Evolutionary conservation across 495 filamentous ascomycete species (phyloP).

Genomic region (Penicillium waksmanii): DNA sequence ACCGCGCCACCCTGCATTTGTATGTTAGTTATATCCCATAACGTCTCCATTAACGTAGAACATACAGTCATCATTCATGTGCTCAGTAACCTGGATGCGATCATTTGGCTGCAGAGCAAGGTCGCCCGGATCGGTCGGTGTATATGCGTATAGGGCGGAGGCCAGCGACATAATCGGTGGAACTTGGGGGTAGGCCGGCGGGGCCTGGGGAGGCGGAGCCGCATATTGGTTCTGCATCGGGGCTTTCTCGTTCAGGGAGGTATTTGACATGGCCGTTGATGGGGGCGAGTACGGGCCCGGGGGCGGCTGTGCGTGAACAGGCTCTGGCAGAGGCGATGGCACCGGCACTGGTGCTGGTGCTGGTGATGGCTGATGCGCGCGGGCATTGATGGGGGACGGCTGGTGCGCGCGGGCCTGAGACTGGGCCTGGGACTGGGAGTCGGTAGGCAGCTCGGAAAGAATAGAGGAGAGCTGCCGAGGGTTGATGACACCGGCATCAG

Average conservation of each 20-base stretch:
- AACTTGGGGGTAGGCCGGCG: conserved; percentile 56
- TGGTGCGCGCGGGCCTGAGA: conserved; percentile 8
- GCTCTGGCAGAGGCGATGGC: conserved; percentile 32
- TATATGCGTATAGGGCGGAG: conserved; percentile 84
- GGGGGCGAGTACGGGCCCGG: conserved; percentile 45
- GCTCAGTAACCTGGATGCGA: conserved; percentile 75
- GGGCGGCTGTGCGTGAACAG: conserved; percentile 38
- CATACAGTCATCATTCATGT: conserved; percentile 93
- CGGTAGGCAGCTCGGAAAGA: conserved; percentile 70
- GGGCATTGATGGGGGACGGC: conserved; percentile 1
- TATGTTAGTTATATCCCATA: conserved; percentile 24
- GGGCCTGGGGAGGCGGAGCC: conserved; percentile 49
- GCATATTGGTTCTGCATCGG: conserved; percentile 54
- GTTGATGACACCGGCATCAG: conserved; percentile 75
- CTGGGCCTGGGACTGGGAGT: conserved; percentile 47
- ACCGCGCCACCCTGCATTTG: conserved; percentile 71
- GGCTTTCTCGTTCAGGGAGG: conserved; percentile 56
- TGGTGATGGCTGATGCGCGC: conserved; percentile 5
- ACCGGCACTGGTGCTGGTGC: conserved; percentile 18
- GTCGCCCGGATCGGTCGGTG: conserved; percentile 76
- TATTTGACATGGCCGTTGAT: conserved; percentile 51
- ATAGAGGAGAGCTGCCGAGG: conserved; percentile 71
- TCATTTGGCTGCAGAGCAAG: conserved; percentile 76
- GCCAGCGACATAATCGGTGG: conserved; percentile 69
- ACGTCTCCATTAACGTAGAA: background rate